Percentiles rank a stretch among this genome's conserved stretches.
These are phyloP conservation scores for Phytomonas francai DNA, from an alignment of 208 protist genomes.

Conservation along the genomic window DNA sequence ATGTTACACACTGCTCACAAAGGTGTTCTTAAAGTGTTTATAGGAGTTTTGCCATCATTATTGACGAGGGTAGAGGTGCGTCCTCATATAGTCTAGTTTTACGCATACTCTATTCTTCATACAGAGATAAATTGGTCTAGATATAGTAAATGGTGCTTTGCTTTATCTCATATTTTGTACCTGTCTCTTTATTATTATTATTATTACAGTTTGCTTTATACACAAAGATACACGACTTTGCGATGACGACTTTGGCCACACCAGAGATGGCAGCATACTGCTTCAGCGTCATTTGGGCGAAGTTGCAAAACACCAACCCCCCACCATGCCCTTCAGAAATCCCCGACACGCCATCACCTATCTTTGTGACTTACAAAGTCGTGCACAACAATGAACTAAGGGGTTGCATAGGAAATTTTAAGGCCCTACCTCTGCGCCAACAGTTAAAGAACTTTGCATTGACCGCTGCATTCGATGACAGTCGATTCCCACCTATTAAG, in stretches of 20 bases:
- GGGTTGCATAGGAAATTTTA: slow-evolving; percentile 81
- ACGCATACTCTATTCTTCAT: not conserved
- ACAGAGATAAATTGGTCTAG: not conserved
- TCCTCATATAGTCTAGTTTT: not conserved
- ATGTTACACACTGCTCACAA: not conserved
- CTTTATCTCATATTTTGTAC: not conserved
- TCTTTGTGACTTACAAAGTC: slow-evolving; percentile 74
- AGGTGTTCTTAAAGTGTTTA: not conserved
- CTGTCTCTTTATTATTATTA: slow-evolving; percentile 1
- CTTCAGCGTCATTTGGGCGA: slow-evolving; percentile 53
- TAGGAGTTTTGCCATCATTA: not conserved
- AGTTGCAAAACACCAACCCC: slow-evolving; percentile 23
- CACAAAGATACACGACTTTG: slow-evolving; percentile 3
- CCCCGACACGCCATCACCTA: slow-evolving; percentile 49
- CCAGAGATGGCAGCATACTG: slow-evolving; percentile 84
- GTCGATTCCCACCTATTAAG: slow-evolving; percentile 57
- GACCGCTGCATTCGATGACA: slow-evolving; percentile 65
- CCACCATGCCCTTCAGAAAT: slow-evolving; percentile 38
- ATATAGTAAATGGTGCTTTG: not conserved
- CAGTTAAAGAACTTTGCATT: slow-evolving; percentile 68
- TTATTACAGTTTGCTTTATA: slow-evolving; percentile 3
- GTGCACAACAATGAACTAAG: slow-evolving; percentile 47
- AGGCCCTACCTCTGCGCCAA: slow-evolving; percentile 42
- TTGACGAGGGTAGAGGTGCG: not conserved
- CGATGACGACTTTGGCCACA: slow-evolving; percentile 39